Percentiles rank a stretch among this genome's conserved stretches.
These are phyloP conservation scores for Aspergillus aculeatus DNA, from an alignment of 2,329 filamentous ascomycete species.

Conservation along the genomic window DNA sequence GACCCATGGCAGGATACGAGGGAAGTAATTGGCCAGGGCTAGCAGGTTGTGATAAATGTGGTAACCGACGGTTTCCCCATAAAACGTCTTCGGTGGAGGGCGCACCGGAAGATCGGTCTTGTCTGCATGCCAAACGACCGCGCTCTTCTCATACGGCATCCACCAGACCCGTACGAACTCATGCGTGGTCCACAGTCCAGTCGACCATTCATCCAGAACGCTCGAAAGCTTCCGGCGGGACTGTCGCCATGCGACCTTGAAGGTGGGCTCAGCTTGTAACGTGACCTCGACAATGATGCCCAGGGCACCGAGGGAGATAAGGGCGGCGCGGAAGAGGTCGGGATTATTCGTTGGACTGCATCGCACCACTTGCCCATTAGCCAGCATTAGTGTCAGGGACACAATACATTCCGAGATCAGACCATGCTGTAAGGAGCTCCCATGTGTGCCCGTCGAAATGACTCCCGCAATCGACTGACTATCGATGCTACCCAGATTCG, in stretches of 20 bases:
- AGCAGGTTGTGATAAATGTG: conserved; percentile 90
- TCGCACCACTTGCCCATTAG: conserved; percentile 69
- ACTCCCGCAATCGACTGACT: conserved; percentile 90
- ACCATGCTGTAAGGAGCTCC: conserved; percentile 79
- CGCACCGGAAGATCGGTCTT: conserved; percentile 64
- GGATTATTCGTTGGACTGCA: conserved; percentile 68
- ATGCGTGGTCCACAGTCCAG: conserved; percentile 73
- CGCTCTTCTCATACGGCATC: conserved; percentile 87
- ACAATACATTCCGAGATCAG: conserved; percentile 77
- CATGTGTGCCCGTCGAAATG: conserved; percentile 90
- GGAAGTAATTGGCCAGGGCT: conserved; percentile 73
- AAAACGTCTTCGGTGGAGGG: conserved; percentile 68
- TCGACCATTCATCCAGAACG: conserved; percentile 70
- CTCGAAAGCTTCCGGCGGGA: conserved; percentile 68
- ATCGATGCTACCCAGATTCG: conserved; percentile 92
- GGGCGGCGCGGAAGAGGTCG: conserved; percentile 82
- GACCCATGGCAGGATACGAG: conserved; percentile 77
- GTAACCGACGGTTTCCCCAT: conserved; percentile 78
- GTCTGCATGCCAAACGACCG: conserved; percentile 86
- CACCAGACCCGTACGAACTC: conserved; percentile 97
- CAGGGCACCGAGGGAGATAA: conserved; percentile 83
- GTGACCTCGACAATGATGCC: conserved; percentile 90
- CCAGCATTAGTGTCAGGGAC: conserved; percentile 74
- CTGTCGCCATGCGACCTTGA: conserved; percentile 85
- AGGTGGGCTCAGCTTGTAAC: conserved; percentile 74